Evolutionary conservation across 2,329 filamentous ascomycete genomes (phyloP).

Genomic region (Pleurostoma richardsiae): DNA sequence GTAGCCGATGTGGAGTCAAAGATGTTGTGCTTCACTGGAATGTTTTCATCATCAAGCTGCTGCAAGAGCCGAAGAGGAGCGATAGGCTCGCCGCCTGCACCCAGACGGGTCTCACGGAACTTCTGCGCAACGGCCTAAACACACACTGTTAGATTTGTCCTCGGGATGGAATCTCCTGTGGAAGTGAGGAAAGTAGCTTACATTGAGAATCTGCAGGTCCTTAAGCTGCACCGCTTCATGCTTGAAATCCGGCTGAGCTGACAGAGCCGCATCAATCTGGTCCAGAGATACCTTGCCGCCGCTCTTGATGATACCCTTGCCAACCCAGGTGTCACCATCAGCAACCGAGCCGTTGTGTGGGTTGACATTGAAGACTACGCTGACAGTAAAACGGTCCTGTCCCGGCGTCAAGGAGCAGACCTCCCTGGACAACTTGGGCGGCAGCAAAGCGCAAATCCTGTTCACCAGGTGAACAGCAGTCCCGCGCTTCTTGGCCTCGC

Average conservation of each 20-base stretch:
- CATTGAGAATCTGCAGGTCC: conserved; percentile 75
- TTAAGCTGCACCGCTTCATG: conserved; percentile 64
- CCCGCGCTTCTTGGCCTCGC: conserved; percentile 95
- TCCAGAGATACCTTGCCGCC: conserved; percentile 77
- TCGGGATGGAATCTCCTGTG: neutral
- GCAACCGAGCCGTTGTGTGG: conserved; percentile 70
- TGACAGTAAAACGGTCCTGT: conserved; percentile 87
- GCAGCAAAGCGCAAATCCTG: conserved; percentile 81
- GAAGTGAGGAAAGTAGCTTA: conserved; percentile 32
- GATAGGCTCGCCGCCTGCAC: conserved; percentile 72
- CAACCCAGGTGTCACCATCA: conserved; percentile 89
- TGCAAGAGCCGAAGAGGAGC: conserved; percentile 84
- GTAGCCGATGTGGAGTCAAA: conserved; percentile 87
- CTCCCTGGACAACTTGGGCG: conserved; percentile 77
- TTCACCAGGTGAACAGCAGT: conserved; percentile 95
- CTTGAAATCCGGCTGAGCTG: conserved; percentile 55
- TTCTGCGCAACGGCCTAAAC: conserved; percentile 71
- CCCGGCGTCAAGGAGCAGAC: conserved; percentile 82
- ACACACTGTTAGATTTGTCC: neutral
- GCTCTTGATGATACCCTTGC: conserved; percentile 91
- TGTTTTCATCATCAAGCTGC: conserved; percentile 95
- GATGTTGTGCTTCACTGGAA: conserved; percentile 92
- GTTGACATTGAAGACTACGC: conserved; percentile 89
- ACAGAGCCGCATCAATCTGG: conserved; percentile 79
- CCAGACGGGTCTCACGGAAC: conserved; percentile 83